Base-by-base conservation (phyloP, 176 grass and related monocot genomes). In the Carex scoparia region DNA sequence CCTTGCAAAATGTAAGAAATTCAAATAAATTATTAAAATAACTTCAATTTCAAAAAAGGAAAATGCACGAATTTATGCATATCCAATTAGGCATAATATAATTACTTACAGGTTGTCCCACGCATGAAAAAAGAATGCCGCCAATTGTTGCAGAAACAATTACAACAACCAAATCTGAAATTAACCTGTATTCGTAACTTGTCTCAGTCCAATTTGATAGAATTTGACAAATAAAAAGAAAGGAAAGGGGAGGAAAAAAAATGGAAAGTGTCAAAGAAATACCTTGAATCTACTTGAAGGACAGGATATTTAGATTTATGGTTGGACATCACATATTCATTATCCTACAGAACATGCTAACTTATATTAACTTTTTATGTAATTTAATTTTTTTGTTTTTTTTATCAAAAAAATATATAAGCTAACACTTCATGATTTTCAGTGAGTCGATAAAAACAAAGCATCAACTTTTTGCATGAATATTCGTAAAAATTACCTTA, bases 291-390 rank as follows among this genome's bases (percentile, higher is more conserved):
- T 80, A 99, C 85, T 86, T 99, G 96, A 88, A 99, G 96, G 79
- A 94, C 85, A 54, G 96, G 96, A 78, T 89, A 99, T 85, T 99
- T 99, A 88, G 91, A 85, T 94, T 99, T 99, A 80, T 91, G 96
- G 80, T 99, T 99, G 14, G 96, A 99, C 96, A 99, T 99, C 86
- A 99, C 96, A 94, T 94, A 99, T 46, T 94, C 93, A 95, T 99
- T 99, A 81, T 99, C 91, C 96, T 99, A 78, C 15, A 86, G 59
- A 55, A 37, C 0, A 65, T 42, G 33, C n/a, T 49, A 72, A 19
- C 19, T 72, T 23, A 72, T 10, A 28, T 63, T 63, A 19, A 23
- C 3, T 11, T 23, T 11, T 63, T 63, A 10, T 28, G 69, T 72
- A 72, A 10, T 72, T 35, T 58, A 79, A 79, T 58, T 42, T 79